A percentile compares a stretch with the other conserved stretches of the same genome.
phyloP scores from a whole-genome alignment of 345 rosid genomes.

The Eucalyptus pauciflora region DNA sequence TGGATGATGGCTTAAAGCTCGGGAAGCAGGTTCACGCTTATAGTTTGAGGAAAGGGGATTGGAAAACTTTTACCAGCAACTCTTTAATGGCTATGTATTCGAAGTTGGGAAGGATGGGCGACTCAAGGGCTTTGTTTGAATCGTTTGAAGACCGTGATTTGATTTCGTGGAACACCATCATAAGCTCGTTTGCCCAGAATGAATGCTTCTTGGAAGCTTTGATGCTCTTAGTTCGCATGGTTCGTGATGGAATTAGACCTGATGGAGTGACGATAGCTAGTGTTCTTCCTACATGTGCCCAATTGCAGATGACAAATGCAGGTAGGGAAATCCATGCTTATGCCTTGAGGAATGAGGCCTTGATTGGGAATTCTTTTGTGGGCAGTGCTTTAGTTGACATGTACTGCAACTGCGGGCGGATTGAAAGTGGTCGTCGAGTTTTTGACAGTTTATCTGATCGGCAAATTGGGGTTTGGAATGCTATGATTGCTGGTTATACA shows the following conservation, averaged over 20 bases:
- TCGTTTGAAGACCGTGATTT: constrained; percentile 53
- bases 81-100: constrained; percentile 85
- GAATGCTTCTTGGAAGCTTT: constrained; percentile 55
- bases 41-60: constrained; percentile 49
- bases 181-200: constrained; percentile 61
- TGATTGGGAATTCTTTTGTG: constrained; percentile 66
- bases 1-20: constrained; percentile 35
- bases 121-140: constrained; percentile 30
- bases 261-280: constrained; percentile 79
- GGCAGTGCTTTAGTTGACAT: constrained; percentile 92
- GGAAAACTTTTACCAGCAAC: constrained; percentile 50
- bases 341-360: constrained; percentile 53
- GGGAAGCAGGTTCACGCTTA: constrained; percentile 76
- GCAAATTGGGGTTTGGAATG: constrained; percentile 71
- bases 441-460: constrained; percentile 37
- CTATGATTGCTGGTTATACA: constrained; percentile 85
- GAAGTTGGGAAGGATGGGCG: constrained; percentile 40
- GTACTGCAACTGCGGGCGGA: constrained; percentile 74
- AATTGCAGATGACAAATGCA: constrained; percentile 37
- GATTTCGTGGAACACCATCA: constrained; percentile 77
- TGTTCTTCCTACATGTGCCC: constrained; percentile 80
- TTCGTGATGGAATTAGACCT: constrained; percentile 43
- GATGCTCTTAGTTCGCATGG: constrained; percentile 37
- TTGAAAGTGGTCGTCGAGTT: constrained; percentile 48
- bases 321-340: constrained; percentile 84